A percentile compares a stretch with the other conserved stretches of the same genome.
Conservation (phyloP, 2,329 filamentous ascomycete genomes). For the Knoxdaviesia capensis region DNA sequence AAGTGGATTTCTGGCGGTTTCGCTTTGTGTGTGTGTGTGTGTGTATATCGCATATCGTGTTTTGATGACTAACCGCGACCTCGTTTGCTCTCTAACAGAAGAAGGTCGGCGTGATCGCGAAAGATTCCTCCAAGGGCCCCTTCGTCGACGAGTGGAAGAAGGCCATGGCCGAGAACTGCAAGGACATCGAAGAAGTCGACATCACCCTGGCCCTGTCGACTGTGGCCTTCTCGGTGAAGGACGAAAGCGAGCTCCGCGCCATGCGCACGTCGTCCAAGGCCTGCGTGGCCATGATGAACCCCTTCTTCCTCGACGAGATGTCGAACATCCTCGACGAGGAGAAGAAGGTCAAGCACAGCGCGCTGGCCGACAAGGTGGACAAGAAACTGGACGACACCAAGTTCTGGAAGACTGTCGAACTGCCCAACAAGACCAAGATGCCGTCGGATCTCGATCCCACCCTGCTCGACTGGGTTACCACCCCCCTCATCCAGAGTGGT, state of each 20-base stretch:
- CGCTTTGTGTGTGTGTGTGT: too few relatives aligned
- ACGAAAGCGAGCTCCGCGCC: conserved; percentile 79
- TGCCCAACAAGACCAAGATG: conserved; percentile 53
- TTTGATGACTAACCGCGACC: conserved; percentile 2
- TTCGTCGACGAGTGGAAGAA: conserved; percentile 97
- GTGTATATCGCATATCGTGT: too few relatives aligned
- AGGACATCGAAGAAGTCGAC: conserved; percentile 78
- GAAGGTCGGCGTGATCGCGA: conserved; percentile 72
- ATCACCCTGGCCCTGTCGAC: conserved; percentile 64
- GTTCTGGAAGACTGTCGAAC: conserved; percentile 68
- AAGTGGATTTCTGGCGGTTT: conserved; percentile 16
- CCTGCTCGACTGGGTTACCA: conserved; percentile 87
- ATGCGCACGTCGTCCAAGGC: conserved; percentile 91
- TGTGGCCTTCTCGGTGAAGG: conserved; percentile 76
- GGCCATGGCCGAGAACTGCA: conserved; percentile 53
- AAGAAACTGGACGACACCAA: conserved; percentile 83
- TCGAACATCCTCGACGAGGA: conserved; percentile 87
- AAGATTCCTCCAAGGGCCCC: conserved; percentile 67
- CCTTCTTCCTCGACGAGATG: conserved; percentile 97
- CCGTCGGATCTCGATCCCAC: conserved; percentile 70
- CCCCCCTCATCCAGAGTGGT: conserved; percentile 82
- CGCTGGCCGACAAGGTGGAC: conserved; percentile 70
- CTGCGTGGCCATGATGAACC: conserved; percentile 83
- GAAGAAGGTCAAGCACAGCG: conserved; percentile 86
- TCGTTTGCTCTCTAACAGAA: conserved; percentile 29